Evolutionary conservation across 192 early-diverging fungal species (phyloP).

Genomic region (Coemansia sp.): DNA sequence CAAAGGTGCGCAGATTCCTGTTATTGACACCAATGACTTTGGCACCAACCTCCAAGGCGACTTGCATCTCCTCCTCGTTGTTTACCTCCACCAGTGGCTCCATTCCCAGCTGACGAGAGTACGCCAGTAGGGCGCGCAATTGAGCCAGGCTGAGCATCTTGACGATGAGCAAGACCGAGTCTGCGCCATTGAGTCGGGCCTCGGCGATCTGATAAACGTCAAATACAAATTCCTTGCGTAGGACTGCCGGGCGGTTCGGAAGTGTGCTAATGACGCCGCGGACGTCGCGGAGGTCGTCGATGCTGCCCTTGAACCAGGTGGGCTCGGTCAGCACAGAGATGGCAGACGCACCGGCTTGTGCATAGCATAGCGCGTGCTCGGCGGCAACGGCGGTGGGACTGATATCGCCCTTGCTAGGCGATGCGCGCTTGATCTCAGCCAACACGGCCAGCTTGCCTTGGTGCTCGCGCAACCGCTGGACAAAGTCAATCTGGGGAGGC

Average conservation of each 20-base stretch:
- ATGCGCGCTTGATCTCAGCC: conserved; percentile 99
- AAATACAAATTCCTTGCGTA: conserved; percentile 98
- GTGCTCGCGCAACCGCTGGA: conserved; percentile 60
- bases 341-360: conserved; percentile 84
- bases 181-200: conserved; percentile 93
- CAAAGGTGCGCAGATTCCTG: conserved; percentile 95
- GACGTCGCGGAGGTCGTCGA: conserved; percentile 92
- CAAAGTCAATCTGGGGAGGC: conserved; percentile 80
- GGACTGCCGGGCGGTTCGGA: conserved; percentile 84
- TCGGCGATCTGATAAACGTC: conserved; percentile 96
- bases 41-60: conserved; percentile 80
- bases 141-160: conserved; percentile 81
- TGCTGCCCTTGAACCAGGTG: conserved; percentile 96
- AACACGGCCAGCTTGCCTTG: conserved; percentile 68
- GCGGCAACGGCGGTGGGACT: conserved; percentile 82
- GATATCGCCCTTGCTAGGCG: conserved; percentile 94
- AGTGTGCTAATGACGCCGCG: conserved; percentile 66
- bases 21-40: conserved; percentile 98
- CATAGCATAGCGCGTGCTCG: conserved; percentile 84
- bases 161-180: conserved; percentile 95
- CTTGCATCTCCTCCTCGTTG: conserved; percentile 83
- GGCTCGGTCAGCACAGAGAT: conserved; percentile 99
- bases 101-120: conserved; percentile 82
- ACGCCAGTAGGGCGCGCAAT: conserved; percentile 70
- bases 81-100: conserved; percentile 99